These are phyloP conservation scores for Canavalia ensiformis DNA, from an alignment of 306 rosid species.

Conservation along the genomic window DNA sequence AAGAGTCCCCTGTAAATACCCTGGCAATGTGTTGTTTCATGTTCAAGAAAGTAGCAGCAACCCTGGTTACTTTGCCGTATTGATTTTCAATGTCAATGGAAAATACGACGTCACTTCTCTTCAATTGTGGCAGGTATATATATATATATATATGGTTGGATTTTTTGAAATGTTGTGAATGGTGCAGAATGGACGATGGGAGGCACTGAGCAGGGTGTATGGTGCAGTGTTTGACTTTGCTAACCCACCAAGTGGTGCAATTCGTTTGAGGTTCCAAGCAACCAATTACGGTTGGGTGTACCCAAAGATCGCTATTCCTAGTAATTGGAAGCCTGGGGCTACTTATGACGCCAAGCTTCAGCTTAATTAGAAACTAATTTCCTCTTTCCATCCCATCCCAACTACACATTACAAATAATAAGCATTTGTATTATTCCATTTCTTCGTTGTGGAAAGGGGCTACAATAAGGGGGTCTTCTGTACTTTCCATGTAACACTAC, in stretches of 20 bases:
- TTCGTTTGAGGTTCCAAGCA: constrained; percentile 64
- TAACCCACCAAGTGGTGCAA: constrained; percentile 64
- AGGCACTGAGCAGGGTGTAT: constrained; percentile 57
- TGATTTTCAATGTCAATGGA: constrained; percentile 57
- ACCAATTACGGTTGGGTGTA: constrained; percentile 47
- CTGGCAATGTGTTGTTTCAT: constrained; percentile 49
- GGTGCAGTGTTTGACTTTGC: constrained; percentile 80
- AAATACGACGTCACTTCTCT: constrained; percentile 59
- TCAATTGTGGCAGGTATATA: constrained; percentile 60
- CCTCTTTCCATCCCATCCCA: not conserved
- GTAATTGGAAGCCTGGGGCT: constrained; percentile 66
- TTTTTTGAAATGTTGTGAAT: not conserved
- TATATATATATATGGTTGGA: not conserved
- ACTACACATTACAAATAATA: not conserved
- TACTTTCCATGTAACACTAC: not conserved
- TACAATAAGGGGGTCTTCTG: no score
- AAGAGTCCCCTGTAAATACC: constrained; percentile 58
- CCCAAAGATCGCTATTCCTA: constrained; percentile 55
- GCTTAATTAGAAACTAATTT: constrained; percentile 7
- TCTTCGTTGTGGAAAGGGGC: no score
- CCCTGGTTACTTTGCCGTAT: constrained; percentile 67
- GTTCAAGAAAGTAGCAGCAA: constrained; percentile 62
- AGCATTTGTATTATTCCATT: not conserved
- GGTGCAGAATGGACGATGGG: constrained; percentile 61
- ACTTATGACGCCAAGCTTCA: constrained; percentile 63